phyloP scores from a whole-genome alignment of 2,329 filamentous ascomycete species.

The Cladophialophora immunda region DNA sequence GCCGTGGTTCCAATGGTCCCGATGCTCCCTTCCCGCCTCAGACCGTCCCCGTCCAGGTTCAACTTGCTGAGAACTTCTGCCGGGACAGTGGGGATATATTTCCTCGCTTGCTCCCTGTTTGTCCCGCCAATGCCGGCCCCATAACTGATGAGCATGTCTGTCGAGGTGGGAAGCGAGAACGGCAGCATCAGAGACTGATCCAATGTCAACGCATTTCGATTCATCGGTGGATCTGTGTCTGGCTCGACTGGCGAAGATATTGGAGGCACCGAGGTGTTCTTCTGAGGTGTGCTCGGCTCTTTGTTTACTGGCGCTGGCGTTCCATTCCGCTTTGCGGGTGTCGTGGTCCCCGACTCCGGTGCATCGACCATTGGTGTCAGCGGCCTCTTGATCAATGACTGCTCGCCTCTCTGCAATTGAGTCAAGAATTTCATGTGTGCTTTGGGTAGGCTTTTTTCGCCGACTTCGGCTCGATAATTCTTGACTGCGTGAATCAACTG shows the following conservation, averaged over 20 bases:
- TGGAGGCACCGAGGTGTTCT: slow-evolving; percentile 22
- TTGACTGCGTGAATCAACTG: slow-evolving; percentile 92
- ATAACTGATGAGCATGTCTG: slow-evolving; percentile 95
- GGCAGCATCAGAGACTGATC: slow-evolving; percentile 93
- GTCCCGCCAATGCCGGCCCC: slow-evolving; percentile 93
- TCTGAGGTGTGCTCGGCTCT: slow-evolving; percentile 35
- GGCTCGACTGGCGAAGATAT: slow-evolving; percentile 33
- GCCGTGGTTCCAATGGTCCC: slow-evolving; percentile 33
- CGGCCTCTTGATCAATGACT: slow-evolving; percentile 55
- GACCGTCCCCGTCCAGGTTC: slow-evolving; percentile 37
- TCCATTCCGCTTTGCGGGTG: slow-evolving; percentile 32
- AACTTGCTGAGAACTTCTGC: slow-evolving; percentile 91
- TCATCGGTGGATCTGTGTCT: slow-evolving; percentile 40
- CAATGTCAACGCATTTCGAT: slow-evolving; percentile 67
- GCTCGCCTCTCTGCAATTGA: slow-evolving; percentile 78
- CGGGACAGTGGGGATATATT: slow-evolving; percentile 95
- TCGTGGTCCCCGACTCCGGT: slow-evolving; percentile 40
- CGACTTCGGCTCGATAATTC: slow-evolving; percentile 93
- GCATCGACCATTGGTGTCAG: slow-evolving; percentile 56
- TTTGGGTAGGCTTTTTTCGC: slow-evolving; percentile 90
- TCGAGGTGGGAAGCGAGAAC: slow-evolving; percentile 93
- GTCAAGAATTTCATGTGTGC: slow-evolving; percentile 86
- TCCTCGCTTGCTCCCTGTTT: slow-evolving; percentile 88
- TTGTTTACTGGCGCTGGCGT: slow-evolving; percentile 17
- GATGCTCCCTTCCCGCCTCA: slow-evolving; percentile 30